Evolutionary conservation across 345 rosid genomes (phyloP), one percentile per base, ranked within the genome.

Genomic region (Ceriops zippeliana): DNA sequence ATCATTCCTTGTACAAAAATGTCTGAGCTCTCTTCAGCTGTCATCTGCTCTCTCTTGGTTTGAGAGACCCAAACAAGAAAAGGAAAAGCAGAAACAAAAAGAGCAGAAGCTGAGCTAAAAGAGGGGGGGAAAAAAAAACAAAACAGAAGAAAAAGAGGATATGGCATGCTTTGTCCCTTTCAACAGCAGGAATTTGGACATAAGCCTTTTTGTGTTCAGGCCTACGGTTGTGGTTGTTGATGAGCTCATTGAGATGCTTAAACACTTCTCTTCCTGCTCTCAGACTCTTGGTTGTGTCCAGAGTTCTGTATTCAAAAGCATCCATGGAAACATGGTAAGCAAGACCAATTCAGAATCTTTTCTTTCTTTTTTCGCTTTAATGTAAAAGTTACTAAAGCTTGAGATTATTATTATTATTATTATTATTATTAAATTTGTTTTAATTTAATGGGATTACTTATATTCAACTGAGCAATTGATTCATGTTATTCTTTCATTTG

Each of bases 291-390:
- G 86, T 13, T 87, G 91, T 71, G 80, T 81, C 49, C 87, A 80
- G 28, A 84, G 83, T 68, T 83, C 86, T 31, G 71, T 84, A 16
- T 75, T 87, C 81, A 73, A 78, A 72, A 87, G 91, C 81, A 84
- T 87, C 70, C 91, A 87, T 78, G 91, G 91, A 52, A 84, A 83
- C 73, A 65, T 78, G 87, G 91, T 83, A 70, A 66, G 66, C 11
- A 53, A 53, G 27, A 17, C 7, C 9, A 42, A 42, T 42, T 42
- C 49, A 42, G 49, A 42, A 42, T 42, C 17, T 13, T 42, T 13
- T 42, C 49, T 42, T 3, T 42, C 19, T 42, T 42, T 0, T 42
- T 3, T 42, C 15, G 49, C 49, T 15, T 42, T 15, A 42, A 15
- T 13, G 49, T 42, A 42, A 42, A 13, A 42, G 49, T 42, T 42